A percentile compares a stretch with the other conserved stretches of the same genome.
Conservation (phyloP, 73 alveolate genomes). For the Paramecium caudatum region DNA sequence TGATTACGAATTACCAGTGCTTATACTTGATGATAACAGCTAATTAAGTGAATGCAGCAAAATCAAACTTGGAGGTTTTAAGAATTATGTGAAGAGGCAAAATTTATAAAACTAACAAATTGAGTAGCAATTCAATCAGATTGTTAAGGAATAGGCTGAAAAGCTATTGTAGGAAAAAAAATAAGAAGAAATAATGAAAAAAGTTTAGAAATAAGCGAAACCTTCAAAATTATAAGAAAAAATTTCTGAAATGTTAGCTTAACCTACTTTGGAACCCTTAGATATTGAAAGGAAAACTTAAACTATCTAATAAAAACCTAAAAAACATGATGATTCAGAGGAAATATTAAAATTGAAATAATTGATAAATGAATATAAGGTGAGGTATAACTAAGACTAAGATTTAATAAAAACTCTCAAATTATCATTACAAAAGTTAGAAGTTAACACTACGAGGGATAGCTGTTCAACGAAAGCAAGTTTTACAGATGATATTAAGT, state of each 20-base stretch:
- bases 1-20: conserved; percentile 7
- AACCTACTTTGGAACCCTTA: neutral
- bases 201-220: neutral
- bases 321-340: neutral
- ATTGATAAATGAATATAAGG: neutral
- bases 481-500: neutral
- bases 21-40: conserved; percentile 18
- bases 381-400: neutral
- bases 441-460: neutral
- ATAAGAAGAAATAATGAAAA: neutral
- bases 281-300: neutral
- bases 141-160: conserved; percentile 1
- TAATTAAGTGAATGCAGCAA: neutral
- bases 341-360: neutral
- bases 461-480: conserved; percentile 47
- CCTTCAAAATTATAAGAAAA: conserved; percentile 11
- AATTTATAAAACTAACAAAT: neutral
- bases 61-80: neutral
- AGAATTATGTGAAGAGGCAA: neutral
- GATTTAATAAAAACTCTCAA: conserved; percentile 19
- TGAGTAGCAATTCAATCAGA: neutral
- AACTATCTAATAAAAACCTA: neutral
- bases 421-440: neutral
- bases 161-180: conserved; percentile 7
- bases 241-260: neutral